Evolutionary conservation across 805 yeast genomes (phyloP), one percentile per base, ranked within the genome.

Genomic region (Candida caryicola): DNA sequence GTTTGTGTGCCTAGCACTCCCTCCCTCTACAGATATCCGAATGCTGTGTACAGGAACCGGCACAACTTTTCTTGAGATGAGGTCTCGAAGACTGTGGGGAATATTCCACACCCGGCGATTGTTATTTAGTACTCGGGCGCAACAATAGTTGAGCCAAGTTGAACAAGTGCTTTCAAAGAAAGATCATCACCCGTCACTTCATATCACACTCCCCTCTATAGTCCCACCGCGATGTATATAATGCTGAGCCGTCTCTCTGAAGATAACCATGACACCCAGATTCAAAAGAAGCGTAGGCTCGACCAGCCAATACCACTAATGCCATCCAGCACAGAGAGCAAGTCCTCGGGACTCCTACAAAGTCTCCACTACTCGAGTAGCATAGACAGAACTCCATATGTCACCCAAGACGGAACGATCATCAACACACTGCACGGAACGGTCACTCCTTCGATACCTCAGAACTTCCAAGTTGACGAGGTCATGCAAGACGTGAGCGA

Each of bases 201-300:
- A n/a, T n/a, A n/a, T n/a, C n/a, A n/a, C n/a, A n/a, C n/a, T n/a
- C 25, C 15, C 23, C 8, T n/a, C 31, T 17, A 17, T 4, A 33
- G 17, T 10, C 18, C 30, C 21, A 17, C 14, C 25, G 13, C 17
- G 18, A 13, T 13, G 17, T n/a, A 21, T 9, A 14, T 5, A 29
- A 17, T 15, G 17, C 5, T 31, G 26, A 18, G 16, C 8, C 12
- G 14, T 31, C 14, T 10, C 10, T 10, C 10, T 21, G 25, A 21
- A 21, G 25, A 21, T 21, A 21, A 10, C 33, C 15, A 16, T 28
- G 5, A 9, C 4, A 4, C 28, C 17, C 34, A 28, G 38, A 9
- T 19, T 33, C 10, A 40, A 41, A 19, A 37, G 47, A n/a, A n/a
- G 23, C 29, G 41, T 29, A 40, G 33, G 25, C 32, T 44, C 31